These are phyloP conservation scores for Butyriboletus appendiculatus DNA, from an alignment of 1,284 basidiomycete species.

Conservation along the genomic window DNA sequence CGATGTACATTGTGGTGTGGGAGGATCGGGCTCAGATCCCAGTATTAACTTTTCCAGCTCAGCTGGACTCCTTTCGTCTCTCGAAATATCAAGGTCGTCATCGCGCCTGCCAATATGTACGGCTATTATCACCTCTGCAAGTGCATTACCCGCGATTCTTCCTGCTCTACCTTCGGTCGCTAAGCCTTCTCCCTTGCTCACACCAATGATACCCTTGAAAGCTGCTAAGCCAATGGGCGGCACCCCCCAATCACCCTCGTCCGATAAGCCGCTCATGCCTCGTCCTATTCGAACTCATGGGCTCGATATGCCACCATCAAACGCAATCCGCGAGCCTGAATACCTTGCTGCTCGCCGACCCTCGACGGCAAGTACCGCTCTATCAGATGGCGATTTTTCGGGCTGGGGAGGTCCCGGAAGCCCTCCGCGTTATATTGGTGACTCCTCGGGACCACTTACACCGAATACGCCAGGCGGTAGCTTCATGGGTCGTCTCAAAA, in stretches of 20 bases:
- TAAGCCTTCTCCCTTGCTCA: slow-evolving; percentile 53
- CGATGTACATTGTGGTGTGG: slow-evolving; percentile 25
- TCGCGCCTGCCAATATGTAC: slow-evolving; percentile 18
- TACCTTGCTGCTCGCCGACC: slow-evolving; percentile 53
- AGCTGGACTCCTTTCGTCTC: slow-evolving; percentile 33
- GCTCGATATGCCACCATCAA: slow-evolving; percentile 26
- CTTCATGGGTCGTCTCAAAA: slow-evolving; percentile 80
- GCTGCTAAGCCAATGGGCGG: slow-evolving; percentile 30
- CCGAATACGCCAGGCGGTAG: slow-evolving; percentile 57
- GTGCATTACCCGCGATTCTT: slow-evolving; percentile 57
- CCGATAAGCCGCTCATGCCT: slow-evolving; percentile 36
- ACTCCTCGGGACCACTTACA: slow-evolving; percentile 40
- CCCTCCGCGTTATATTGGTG: slow-evolving; percentile 28
- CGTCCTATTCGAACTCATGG: slow-evolving; percentile 34
- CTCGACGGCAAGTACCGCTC: slow-evolving; percentile 42
- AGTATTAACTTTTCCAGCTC: slow-evolving; percentile 23
- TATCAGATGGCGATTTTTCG: slow-evolving; percentile 52
- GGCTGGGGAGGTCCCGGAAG: slow-evolving; percentile 49
- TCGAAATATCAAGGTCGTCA: slow-evolving; percentile 27
- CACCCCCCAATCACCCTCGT: slow-evolving; percentile 39
- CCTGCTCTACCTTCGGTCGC: slow-evolving; percentile 45
- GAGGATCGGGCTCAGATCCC: slow-evolving; percentile 35
- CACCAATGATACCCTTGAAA: slow-evolving; percentile 58
- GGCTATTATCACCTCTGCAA: slow-evolving; percentile 26
- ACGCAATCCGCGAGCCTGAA: slow-evolving; percentile 42